A percentile compares a stretch with the other conserved stretches of the same genome.
Conservation (phyloP, 176 grass and related monocot species). For the sorghum (Sorghum bicolor) region DNA sequence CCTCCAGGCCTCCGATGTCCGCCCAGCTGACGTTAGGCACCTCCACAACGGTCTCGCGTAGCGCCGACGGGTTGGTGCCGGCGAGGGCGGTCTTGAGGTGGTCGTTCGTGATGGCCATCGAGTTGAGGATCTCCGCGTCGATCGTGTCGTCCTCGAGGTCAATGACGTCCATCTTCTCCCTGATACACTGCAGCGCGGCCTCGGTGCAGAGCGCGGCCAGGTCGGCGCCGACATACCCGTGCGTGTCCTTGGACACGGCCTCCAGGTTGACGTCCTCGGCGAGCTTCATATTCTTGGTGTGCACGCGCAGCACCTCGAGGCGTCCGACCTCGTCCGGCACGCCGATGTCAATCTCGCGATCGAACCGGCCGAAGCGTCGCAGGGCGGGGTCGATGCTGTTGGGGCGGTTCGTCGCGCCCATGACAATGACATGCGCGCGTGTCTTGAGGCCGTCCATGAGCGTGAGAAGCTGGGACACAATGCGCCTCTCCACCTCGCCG, state of each 20-base stretch:
- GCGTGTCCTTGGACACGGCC: conserved; percentile 50
- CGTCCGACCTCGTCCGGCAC: conserved; percentile 58
- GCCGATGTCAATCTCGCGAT: conserved; percentile 59
- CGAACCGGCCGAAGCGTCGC: conserved; percentile 56
- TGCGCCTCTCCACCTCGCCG: conserved; percentile 54
- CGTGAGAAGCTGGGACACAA: conserved; percentile 57
- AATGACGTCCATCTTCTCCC: conserved; percentile 79
- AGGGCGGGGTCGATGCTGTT: conserved; percentile 69
- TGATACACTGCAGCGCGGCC: conserved; percentile 61
- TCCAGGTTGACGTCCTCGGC: conserved; percentile 52
- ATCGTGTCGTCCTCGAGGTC: conserved; percentile 60
- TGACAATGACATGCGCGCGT: conserved; percentile 58
- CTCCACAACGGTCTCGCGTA: conserved; percentile 64
- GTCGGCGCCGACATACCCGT: conserved; percentile 60
- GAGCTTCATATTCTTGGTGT: conserved; percentile 55
- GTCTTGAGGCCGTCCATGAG: conserved; percentile 62
- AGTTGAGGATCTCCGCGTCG: conserved; percentile 57
- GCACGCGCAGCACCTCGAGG: conserved; percentile 54
- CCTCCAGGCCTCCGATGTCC: conserved; percentile 67
- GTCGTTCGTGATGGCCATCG: conserved; percentile 57
- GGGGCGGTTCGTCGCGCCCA: conserved; percentile 56
- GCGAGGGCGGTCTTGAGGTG: conserved; percentile 57
- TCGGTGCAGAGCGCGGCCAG: conserved; percentile 58
- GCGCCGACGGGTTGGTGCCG: conserved; percentile 57
- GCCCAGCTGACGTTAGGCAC: conserved; percentile 64